Evolutionary conservation across 441 rosid species (phyloP), one percentile per base, ranked within the genome.

Genomic region (Metrosideros polymorpha): DNA sequence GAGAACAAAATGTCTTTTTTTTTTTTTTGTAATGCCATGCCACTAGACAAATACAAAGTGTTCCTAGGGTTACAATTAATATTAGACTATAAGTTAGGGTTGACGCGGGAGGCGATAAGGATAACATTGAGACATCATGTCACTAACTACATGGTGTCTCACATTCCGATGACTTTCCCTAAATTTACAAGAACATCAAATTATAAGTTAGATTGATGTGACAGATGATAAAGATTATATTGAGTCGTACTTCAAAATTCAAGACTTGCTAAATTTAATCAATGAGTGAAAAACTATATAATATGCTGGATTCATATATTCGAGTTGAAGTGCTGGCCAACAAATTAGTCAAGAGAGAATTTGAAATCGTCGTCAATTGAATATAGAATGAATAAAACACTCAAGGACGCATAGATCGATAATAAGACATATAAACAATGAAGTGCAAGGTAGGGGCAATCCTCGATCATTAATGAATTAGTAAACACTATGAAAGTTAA

Each of bases 321-420:
- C 4, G 1, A 0, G 35, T 35, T 27, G 6, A 35, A 9, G 8
- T 35, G 79, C 45, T 66, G 1, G 7, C 47, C n/a, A 35, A 3
- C 47, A 35, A 35, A 63, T 18, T 59, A 35, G 76, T 63, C 43
- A 18, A 32, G 6, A 63, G 24, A 63, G 43, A 63, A 32, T 63
- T 18, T 32, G 17, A 12, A 2, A 30, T 12, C 24, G 27, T 66
- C 12, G 4, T 9, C 15, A 35, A 66, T 3, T 63, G 7, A 5
- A 39, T 35, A 61, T 7, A 35, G 1, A 19, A 35, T 8, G 27
- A 30, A 66, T 66, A 35, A 35, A 19, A 66, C 45, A 22, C 7
- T 24, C 1, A 1, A 22, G 6, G 9, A 19, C 0, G 47, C 7
- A 1, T 3, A 3, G 14, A 24, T 19, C 8, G 6, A 66, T 7